Evolutionary conservation across 257 asterid genomes (phyloP).

Genomic region (Fraxinus anomala): DNA sequence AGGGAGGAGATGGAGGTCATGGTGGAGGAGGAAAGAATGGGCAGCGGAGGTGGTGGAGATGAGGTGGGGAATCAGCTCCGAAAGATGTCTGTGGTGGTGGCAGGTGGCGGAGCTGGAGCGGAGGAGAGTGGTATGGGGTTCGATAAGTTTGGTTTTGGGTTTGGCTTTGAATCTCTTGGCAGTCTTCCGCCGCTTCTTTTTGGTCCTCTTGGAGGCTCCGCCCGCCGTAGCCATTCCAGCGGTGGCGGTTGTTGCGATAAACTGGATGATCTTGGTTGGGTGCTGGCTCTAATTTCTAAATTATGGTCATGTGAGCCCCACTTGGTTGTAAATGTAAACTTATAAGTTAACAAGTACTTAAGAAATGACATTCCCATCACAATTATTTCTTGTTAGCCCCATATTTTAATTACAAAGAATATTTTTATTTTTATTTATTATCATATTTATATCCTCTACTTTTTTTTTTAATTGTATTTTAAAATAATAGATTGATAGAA

Average conservation of each 20-base stretch:
- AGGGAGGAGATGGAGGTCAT: constrained; percentile 76
- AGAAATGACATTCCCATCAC: no score
- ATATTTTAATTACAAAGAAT: no score
- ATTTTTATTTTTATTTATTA: no score
- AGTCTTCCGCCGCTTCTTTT: constrained; percentile 37
- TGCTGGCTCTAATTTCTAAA: neutral
- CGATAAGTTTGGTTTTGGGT: constrained; percentile 33
- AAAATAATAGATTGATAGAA: no score
- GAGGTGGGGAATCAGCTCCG: constrained; percentile 57
- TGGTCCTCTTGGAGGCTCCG: constrained; percentile 31
- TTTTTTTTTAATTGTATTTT: no score
- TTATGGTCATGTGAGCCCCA: no score
- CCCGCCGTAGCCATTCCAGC: constrained; percentile 45
- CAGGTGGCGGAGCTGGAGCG: neutral
- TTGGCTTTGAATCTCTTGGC: constrained; percentile 29
- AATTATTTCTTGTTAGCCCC: no score
- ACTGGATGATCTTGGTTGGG: neutral
- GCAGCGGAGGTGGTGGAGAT: constrained; percentile 70
- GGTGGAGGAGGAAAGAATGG: constrained; percentile 65
- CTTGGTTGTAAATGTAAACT: no score
- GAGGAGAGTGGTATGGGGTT: constrained; percentile 21
- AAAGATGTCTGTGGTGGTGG: constrained; percentile 34
- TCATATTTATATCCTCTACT: no score
- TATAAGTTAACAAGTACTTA: no score
- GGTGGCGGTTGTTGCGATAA: neutral